A percentile compares a stretch with the other conserved stretches of the same genome.
Evolutionary conservation across 1,284 basidiomycete species (phyloP).

Genomic region (Rhodotorula sp.): DNA sequence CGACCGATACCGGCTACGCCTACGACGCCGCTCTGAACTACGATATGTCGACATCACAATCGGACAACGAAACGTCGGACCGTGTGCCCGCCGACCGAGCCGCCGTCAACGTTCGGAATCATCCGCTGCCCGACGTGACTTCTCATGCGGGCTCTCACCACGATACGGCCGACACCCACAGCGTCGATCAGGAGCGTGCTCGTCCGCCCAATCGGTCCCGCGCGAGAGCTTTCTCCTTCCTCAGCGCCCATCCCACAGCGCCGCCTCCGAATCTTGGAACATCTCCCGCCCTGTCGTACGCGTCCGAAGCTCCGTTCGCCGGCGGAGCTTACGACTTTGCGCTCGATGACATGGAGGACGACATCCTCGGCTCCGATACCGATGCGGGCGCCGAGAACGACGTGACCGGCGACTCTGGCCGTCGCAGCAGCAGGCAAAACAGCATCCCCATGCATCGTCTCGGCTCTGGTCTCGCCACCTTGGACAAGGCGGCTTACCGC

Average conservation of each 20-base stretch:
- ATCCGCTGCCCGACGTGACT: background rate
- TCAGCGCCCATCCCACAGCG: background rate
- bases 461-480: too few species aligned
- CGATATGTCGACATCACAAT: background rate
- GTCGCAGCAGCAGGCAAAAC: too few species aligned
- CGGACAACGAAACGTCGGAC: slow-evolving; percentile 2
- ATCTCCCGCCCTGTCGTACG: background rate
- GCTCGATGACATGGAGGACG: slow-evolving; percentile 6
- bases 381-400: slow-evolving; percentile 1
- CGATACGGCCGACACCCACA: background rate
- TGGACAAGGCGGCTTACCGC: background rate
- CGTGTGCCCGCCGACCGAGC: too few species aligned
- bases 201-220: background rate
- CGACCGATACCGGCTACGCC: background rate
- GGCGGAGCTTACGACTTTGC: slow-evolving; percentile 21
- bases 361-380: background rate
- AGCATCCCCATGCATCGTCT: too few species aligned
- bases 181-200: background rate
- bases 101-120: background rate
- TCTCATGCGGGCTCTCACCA: background rate
- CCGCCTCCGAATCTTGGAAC: background rate
- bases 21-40: background rate
- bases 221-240: slow-evolving; percentile 8
- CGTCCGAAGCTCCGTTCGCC: slow-evolving; percentile 9
- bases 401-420: too few species aligned